Conservation (phyloP, 1,284 basidiomycete genomes). For the Mycena sp. region DNA sequence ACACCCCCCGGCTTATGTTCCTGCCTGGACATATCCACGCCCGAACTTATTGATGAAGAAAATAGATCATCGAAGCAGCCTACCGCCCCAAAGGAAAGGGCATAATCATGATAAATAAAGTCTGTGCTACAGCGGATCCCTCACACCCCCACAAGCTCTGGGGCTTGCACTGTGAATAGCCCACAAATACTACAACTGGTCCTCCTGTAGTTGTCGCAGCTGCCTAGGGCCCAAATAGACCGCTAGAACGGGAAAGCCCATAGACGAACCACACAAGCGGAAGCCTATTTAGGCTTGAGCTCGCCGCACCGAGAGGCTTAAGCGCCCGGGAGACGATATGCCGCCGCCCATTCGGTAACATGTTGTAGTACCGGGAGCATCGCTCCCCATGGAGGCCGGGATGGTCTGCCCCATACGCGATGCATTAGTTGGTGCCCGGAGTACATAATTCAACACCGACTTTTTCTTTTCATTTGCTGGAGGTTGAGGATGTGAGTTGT, state of each 20-base stretch:
- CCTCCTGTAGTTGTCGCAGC: neutral
- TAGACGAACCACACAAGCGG: neutral
- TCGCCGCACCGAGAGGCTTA: conserved; percentile 16
- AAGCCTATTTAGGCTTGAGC: conserved; percentile 12
- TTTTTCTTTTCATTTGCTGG: neutral
- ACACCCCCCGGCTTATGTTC: too few species aligned
- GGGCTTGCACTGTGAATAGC: too few species aligned
- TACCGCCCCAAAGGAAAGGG: too few species aligned
- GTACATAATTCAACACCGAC: neutral
- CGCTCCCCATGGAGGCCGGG: conserved; percentile 9
- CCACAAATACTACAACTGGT: too few species aligned
- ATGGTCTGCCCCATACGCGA: neutral
- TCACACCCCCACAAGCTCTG: too few species aligned
- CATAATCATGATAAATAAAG: too few species aligned
- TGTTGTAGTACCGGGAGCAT: neutral
- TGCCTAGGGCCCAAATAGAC: conserved; percentile 5
- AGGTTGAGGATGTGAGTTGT: neutral
- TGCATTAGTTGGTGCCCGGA: conserved; percentile 1
- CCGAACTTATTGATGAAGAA: too few species aligned
- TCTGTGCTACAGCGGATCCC: too few species aligned
- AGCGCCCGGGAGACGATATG: neutral
- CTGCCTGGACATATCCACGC: too few species aligned
- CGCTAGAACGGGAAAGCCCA: conserved; percentile 5
- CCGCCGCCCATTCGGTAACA: neutral
- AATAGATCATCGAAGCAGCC: too few species aligned